phyloP scores from a whole-genome alignment of 1,139 yeast species.

The Saccharomyces pastorianus region DNA sequence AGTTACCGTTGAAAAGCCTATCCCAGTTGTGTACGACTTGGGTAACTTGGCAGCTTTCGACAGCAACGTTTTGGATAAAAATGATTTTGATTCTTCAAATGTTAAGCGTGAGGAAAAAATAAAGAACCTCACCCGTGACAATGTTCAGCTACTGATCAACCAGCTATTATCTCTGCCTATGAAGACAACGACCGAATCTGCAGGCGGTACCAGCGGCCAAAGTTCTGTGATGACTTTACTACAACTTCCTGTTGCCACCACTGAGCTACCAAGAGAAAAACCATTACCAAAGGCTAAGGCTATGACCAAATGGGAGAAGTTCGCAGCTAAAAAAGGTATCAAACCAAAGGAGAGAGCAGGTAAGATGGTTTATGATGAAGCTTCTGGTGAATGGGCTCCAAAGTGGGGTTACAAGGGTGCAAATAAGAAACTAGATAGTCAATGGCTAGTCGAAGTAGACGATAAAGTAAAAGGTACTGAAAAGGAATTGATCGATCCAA shows the following conservation, averaged over 20 bases:
- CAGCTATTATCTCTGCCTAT: conserved; percentile 86
- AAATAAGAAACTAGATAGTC: conserved; percentile 77
- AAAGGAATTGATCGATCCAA: conserved; percentile 78
- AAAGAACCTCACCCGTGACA: conserved; percentile 73
- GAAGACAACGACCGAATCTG: conserved; percentile 72
- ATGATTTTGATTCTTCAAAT: conserved; percentile 43
- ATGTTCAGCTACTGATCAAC: conserved; percentile 81
- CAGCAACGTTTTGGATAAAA: conserved; percentile 67
- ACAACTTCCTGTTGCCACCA: conserved; percentile 75
- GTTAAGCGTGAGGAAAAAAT: conserved; percentile 57
- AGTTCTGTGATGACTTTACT: conserved; percentile 80
- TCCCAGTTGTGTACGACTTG: conserved; percentile 76
- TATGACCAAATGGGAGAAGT: conserved; percentile 92
- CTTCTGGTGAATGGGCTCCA: conserved; percentile 88
- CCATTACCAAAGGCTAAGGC: conserved; percentile 88
- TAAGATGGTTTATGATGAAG: conserved; percentile 85
- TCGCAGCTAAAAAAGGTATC: conserved; percentile 94
- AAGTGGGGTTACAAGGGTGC: conserved; percentile 97
- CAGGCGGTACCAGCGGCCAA: conserved; percentile 46
- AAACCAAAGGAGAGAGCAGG: conserved; percentile 85
- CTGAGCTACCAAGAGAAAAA: conserved; percentile 88
- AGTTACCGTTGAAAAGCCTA: conserved; percentile 79
- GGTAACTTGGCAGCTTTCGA: conserved; percentile 87
- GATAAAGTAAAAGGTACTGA: conserved; percentile 58
- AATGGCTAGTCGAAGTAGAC: conserved; percentile 94